Base-by-base conservation (phyloP, 202 grass and related monocot genomes). In the Sporobolus alterniflorus region DNA sequence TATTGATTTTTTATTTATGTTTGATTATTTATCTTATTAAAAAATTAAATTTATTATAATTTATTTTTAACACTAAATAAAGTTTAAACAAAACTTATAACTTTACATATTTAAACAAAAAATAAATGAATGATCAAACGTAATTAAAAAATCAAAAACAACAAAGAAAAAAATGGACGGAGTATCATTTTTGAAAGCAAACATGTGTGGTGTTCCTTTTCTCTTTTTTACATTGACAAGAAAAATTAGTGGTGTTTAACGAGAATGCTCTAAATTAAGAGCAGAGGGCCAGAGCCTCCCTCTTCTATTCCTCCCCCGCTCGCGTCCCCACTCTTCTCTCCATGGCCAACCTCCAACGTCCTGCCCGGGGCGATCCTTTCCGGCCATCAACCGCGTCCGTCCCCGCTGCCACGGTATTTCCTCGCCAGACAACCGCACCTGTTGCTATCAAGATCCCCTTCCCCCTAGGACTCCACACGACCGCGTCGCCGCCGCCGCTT, bases 261-360 rank as follows among this genome's bases (percentile, higher is more conserved):
- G 33, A 42, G 21, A 62, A 49, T 26, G 32, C 31, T 64, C 80
- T 17, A 64, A 85, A 64, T 71, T 71, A 72, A 78, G 74, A 75
- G 29, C 7, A 28, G 13, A 14, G 2, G 6, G 16, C 15, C 21
- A 44, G 18, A 41, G 9, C 67, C 66, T 7, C 67, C 33, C 59
- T 9, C 52, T 64, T 52, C 31, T 28, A 17, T 42, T 51, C 20
- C 15, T 7, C 0, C 44, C 20, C 15, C 39, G 22, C 18, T 48
- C 42, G 43, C 43, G 17, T 32, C 67, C 63, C 63, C 43, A 31
- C 59, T 26, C 71, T 83, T 82, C 73, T 82, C 74, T 78, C 78
- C 26, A 54, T 82, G 89, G 86, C 80, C 61, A 81, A 69, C 46
- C 67, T 86, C 83, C 74, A 77, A 74, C 74, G 62, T 64, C 42